These are phyloP conservation scores for Cladosporium oxysporum DNA, from an alignment of 2,329 filamentous ascomycete genomes.

Conservation along the genomic window DNA sequence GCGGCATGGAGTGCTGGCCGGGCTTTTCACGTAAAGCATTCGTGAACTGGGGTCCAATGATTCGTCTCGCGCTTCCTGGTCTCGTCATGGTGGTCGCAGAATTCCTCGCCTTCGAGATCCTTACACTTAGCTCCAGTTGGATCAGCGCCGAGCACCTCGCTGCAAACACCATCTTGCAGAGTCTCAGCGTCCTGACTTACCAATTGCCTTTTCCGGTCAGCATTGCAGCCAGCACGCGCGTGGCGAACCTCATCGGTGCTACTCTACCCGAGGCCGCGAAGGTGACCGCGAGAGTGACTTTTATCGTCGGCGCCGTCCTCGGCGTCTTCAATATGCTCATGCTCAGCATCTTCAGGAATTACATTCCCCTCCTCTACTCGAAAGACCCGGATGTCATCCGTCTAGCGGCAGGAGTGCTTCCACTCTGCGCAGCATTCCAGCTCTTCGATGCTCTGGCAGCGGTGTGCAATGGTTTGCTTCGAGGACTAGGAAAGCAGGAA, in stretches of 20 bases:
- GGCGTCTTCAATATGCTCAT: conserved; percentile 76
- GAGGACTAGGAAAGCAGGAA: conserved; percentile 84
- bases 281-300: conserved; percentile 74
- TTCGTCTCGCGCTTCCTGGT: conserved; percentile 82
- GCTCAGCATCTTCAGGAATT: conserved; percentile 66
- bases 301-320: conserved; percentile 67
- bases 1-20: conserved; percentile 76
- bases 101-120: conserved; percentile 80
- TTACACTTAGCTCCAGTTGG: conserved; percentile 79
- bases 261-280: conserved; percentile 78
- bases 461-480: conserved; percentile 79
- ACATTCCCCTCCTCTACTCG: conserved; percentile 76
- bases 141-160: conserved; percentile 79
- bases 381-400: conserved; percentile 65
- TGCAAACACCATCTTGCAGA: conserved; percentile 82
- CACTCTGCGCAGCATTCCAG: conserved; percentile 84
- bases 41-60: conserved; percentile 79
- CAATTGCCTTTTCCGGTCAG: conserved; percentile 90
- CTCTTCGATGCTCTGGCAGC: conserved; percentile 80
- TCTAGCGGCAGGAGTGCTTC: conserved; percentile 69
- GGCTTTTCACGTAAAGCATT: conserved; percentile 72
- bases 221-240: conserved; percentile 82
- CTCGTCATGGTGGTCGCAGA: conserved; percentile 94
- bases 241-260: conserved; percentile 90
- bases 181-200: conserved; percentile 77